Evolutionary conservation across 768 basidiomycete species (phyloP).

Genomic region (Lentinula aciculospora): DNA sequence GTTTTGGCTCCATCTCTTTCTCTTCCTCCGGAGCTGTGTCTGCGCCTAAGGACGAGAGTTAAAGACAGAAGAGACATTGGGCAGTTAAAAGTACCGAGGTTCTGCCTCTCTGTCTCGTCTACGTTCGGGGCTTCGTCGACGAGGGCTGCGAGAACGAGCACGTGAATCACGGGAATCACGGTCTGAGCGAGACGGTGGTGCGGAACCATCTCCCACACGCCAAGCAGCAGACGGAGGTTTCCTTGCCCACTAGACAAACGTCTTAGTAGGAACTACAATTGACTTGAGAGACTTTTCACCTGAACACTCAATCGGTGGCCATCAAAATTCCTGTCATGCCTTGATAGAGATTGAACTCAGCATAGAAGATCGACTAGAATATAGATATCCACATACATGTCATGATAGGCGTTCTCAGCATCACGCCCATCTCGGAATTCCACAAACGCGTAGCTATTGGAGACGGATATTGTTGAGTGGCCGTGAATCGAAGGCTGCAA

Average conservation of each 20-base stretch:
- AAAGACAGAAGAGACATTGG: not conserved
- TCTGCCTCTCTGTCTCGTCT: conserved; percentile 29
- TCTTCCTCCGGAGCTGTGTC: conserved; percentile 14
- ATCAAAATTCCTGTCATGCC: conserved; percentile 75
- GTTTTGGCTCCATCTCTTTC: conserved; percentile 42
- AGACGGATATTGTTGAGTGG: conserved; percentile 50
- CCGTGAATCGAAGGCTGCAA: conserved; percentile 28
- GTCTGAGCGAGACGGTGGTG: conserved; percentile 28
- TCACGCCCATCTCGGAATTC: conserved; percentile 76
- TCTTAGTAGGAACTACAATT: not conserved
- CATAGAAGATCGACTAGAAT: not conserved
- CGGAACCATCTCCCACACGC: conserved; percentile 62
- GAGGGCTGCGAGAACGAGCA: conserved; percentile 51
- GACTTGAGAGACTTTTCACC: conserved; percentile 30
- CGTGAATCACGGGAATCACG: conserved; percentile 25
- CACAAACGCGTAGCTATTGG: conserved; percentile 78
- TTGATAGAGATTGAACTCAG: conserved; percentile 19
- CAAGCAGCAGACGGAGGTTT: conserved; percentile 79
- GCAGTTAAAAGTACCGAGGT: conserved; percentile 13
- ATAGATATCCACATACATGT: conserved; percentile 50
- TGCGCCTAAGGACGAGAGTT: conserved; percentile 30
- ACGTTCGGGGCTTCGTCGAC: conserved; percentile 31
- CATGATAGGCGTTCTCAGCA: conserved; percentile 80
- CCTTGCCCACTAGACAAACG: conserved; percentile 65
- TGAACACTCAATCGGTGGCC: conserved; percentile 73